phyloP scores from a whole-genome alignment of 2,329 filamentous ascomycete species.

The Cladorrhinum sp. region DNA sequence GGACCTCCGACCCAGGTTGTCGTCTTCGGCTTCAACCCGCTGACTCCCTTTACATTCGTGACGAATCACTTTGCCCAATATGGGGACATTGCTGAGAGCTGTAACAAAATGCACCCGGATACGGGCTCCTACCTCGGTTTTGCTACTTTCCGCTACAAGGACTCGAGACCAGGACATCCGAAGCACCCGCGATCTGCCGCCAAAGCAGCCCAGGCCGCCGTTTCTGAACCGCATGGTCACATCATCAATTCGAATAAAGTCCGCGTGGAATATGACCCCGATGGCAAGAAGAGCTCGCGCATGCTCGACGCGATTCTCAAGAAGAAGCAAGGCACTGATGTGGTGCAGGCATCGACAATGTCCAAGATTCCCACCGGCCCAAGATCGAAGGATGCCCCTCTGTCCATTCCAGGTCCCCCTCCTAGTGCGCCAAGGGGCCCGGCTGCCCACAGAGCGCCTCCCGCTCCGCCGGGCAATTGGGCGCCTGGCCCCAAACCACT shows the following conservation, averaged over 20 bases:
- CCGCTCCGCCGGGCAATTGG: constrained; percentile 32
- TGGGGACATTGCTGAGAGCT: constrained; percentile 84
- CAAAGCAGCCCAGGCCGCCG: not conserved
- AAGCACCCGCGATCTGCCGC: constrained; percentile 16
- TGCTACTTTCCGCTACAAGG: constrained; percentile 85
- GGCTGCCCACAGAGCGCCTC: constrained; percentile 50
- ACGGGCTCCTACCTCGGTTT: constrained; percentile 94
- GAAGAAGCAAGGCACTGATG: constrained; percentile 55
- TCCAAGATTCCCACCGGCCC: constrained; percentile 32
- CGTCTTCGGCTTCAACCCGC: constrained; percentile 92
- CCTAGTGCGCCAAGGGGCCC: constrained; percentile 86
- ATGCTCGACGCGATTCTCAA: constrained; percentile 74
- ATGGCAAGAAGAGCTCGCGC: constrained; percentile 76
- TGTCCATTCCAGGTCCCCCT: constrained; percentile 61
- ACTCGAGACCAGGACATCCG: constrained; percentile 53
- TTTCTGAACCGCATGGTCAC: constrained; percentile 56
- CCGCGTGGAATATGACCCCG: constrained; percentile 82
- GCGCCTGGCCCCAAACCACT: constrained; percentile 44
- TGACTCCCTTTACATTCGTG: constrained; percentile 76
- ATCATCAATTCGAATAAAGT: constrained; percentile 76
- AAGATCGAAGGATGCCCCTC: constrained; percentile 44
- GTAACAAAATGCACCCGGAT: constrained; percentile 91
- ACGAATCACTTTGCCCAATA: constrained; percentile 73
- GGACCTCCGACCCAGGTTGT: constrained; percentile 88
- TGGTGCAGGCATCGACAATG: constrained; percentile 42